Evolutionary conservation across 768 basidiomycete genomes (phyloP).

Genomic region (Boletus sp.): DNA sequence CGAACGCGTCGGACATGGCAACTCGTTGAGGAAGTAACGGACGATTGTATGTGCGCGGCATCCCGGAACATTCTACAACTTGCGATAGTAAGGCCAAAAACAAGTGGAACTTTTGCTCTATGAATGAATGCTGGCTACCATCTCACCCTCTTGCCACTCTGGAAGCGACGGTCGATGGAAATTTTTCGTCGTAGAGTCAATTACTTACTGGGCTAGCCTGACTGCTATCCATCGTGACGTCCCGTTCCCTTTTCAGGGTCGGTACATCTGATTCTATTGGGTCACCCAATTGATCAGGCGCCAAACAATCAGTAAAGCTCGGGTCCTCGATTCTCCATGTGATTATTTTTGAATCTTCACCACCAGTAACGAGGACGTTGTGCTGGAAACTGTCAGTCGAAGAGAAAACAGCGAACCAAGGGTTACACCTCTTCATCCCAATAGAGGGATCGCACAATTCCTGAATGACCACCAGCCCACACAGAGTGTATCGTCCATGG

Average conservation of each 20-base stretch:
- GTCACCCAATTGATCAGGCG: constrained; percentile 3
- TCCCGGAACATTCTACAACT: no score
- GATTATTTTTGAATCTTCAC: constrained; percentile 48
- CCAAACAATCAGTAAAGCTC: neutral
- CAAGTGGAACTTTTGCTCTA: neutral
- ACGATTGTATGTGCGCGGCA: neutral
- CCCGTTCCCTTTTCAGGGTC: constrained; percentile 25
- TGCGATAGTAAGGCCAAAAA: neutral
- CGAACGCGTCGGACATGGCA: neutral
- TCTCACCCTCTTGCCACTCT: constrained; percentile 25
- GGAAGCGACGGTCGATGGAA: neutral
- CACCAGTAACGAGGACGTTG: constrained; percentile 43
- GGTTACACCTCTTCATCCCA: constrained; percentile 52
- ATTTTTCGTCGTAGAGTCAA: neutral
- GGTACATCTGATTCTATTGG: constrained; percentile 9
- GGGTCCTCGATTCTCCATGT: constrained; percentile 35
- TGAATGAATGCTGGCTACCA: neutral
- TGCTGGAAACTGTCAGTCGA: constrained; percentile 30
- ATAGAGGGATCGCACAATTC: constrained; percentile 52
- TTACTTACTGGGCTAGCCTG: constrained; percentile 17
- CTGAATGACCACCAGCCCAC: constrained; percentile 55
- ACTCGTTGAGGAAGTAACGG: neutral
- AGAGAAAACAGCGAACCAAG: neutral
- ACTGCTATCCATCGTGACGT: constrained; percentile 13
- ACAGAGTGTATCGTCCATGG: constrained; percentile 50